A percentile compares a stretch with the other conserved stretches of the same genome.
phyloP scores from a whole-genome alignment of 2,329 filamentous ascomycete genomes.

The Aureobasidium sp. region DNA sequence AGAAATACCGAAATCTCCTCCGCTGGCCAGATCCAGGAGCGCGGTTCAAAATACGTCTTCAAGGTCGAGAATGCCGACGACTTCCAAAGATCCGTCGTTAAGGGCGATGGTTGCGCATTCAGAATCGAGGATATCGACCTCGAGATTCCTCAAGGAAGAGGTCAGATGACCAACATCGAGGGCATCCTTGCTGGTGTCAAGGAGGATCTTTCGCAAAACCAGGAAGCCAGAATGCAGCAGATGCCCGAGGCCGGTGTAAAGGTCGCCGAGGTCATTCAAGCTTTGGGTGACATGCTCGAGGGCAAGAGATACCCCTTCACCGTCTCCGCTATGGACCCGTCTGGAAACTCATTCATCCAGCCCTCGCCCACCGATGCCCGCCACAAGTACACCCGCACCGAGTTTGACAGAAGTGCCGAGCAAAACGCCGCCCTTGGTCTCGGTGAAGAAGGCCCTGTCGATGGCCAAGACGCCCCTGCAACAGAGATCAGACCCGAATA shows the following conservation, averaged over 20 bases:
- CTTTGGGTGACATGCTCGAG: conserved; percentile 67
- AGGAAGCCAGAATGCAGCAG: conserved; percentile 72
- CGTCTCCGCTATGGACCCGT: conserved; percentile 78
- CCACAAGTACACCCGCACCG: conserved; percentile 82
- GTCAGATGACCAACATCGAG: conserved; percentile 90
- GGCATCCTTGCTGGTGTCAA: conserved; percentile 73
- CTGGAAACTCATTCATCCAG: conserved; percentile 94
- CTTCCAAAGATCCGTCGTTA: conserved; percentile 81
- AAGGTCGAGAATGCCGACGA: conserved; percentile 67
- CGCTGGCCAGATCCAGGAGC: conserved; percentile 84
- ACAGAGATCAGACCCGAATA: conserved; percentile 51
- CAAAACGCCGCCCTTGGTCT: conserved; percentile 86
- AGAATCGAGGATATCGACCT: conserved; percentile 87
- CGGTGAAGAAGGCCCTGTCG: conserved; percentile 36
- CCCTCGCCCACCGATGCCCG: conserved; percentile 68
- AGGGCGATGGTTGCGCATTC: conserved; percentile 79
- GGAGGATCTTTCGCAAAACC: conserved; percentile 72
- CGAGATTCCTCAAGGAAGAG: conserved; percentile 84
- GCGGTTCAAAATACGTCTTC: conserved; percentile 76
- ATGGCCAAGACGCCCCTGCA: conserved; percentile 43
- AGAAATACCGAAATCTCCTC: conserved; percentile 92
- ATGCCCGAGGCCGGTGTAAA: conserved; percentile 72
- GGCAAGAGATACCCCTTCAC: conserved; percentile 81
- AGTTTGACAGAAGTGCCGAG: conserved; percentile 73
- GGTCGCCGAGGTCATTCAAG: conserved; percentile 67